Evolutionary conservation across 441 rosid species (phyloP), one percentile per base, ranked within the genome.

Genomic region (Lepidium campestre): DNA sequence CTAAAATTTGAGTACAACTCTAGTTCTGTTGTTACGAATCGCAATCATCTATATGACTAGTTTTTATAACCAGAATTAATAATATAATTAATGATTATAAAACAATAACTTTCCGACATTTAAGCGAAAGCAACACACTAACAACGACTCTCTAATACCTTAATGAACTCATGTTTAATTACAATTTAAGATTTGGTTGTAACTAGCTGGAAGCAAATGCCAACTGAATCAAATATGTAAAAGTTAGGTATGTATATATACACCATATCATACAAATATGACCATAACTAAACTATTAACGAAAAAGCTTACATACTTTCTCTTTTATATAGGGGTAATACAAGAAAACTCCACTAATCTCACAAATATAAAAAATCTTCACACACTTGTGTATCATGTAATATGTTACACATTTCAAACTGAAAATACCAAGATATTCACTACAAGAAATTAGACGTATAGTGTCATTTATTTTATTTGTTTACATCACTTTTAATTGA

Each of bases 121-220:
- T 65, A 65, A 41, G 46, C 39, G 71, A 58, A 58, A 72, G 57
- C 67, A 65, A 72, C 62, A 17, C 37, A 23, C 62, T 42, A 65
- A 65, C 56, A 5, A 40, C 65, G 57, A 32, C 53, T 40, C 49
- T 29, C 8, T 48, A 40, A 64, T 17, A 40, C 23, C 22, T 23
- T 47, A n/a, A 14, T 46, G 36, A 46, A 20, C 29, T 72, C 47
- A 50, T 20, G 15, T 41, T 48, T 64, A 45, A 57, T 58, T 65
- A 71, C 49, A 72, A 65, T 50, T 20, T n/a, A 57, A 49, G 54
- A 48, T 65, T 65, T 64, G 41, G 59, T 39, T 50, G 56, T 57
- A 64, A 44, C 47, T 32, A 56, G 41, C 5, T 52, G 75, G 32
- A 71, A 62, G 62, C 68, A 50, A 60, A 32, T 36, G 23, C 11